Evolutionary conservation across 805 yeast genomes (phyloP).

Genomic region (Brettanomyces nanus): DNA sequence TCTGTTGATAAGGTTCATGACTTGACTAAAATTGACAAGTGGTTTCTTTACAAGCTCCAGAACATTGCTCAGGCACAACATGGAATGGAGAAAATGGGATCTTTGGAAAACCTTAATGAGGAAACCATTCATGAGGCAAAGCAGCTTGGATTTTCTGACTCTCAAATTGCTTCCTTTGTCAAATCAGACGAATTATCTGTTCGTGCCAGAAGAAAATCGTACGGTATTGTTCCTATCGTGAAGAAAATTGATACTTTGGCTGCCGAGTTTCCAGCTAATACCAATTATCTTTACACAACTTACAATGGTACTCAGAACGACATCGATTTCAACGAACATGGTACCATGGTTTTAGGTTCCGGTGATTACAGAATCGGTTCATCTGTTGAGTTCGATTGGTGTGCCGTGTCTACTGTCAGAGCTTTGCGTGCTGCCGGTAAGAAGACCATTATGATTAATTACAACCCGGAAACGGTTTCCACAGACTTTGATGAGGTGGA

Average conservation of each 20-base stretch:
- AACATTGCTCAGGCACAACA: conserved; percentile 88
- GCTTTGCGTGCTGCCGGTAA: conserved; percentile 82
- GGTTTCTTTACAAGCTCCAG: conserved; percentile 91
- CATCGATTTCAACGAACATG: conserved; percentile 82
- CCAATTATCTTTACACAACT: conserved; percentile 91
- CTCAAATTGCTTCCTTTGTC: conserved; percentile 78
- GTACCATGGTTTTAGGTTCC: conserved; percentile 92
- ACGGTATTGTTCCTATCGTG: conserved; percentile 83
- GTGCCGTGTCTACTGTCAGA: conserved; percentile 96
- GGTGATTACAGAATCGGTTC: conserved; percentile 99
- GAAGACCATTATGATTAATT: conserved; percentile 92
- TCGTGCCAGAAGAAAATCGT: conserved; percentile 71
- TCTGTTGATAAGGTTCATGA: conserved; percentile 90
- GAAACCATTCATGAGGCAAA: conserved; percentile 75
- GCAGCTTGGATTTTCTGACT: conserved; percentile 91
- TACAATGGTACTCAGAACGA: conserved; percentile 89
- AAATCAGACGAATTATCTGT: conserved; percentile 71
- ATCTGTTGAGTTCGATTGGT: conserved; percentile 98
- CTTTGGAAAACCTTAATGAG: conserved; percentile 50
- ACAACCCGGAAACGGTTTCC: conserved; percentile 97
- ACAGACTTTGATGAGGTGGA: conserved; percentile 98
- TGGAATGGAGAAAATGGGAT: conserved; percentile 59
- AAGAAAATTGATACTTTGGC: conserved; percentile 98
- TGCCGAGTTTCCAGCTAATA: conserved; percentile 95
- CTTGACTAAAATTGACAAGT: conserved; percentile 84